A percentile compares a stretch with the other conserved stretches of the same genome.
Evolutionary conservation across 2,329 filamentous ascomycete species (phyloP).

Genomic region (Venturia aucupariae): DNA sequence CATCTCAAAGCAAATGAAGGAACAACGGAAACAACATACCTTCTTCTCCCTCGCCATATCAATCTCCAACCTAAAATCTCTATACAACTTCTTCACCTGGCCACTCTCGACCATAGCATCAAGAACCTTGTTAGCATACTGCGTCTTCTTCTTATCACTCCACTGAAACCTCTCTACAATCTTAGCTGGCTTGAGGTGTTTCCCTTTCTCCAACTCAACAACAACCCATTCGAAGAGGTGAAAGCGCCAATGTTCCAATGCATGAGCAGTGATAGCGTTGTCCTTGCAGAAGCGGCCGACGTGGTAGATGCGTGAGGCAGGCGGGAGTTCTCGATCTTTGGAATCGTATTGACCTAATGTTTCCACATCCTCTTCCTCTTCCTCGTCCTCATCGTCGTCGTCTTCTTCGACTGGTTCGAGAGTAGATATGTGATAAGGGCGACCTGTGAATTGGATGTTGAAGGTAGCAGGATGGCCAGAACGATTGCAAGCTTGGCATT

Average conservation of each 20-base stretch:
- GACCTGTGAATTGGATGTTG: constrained; percentile 53
- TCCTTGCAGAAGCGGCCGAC: constrained; percentile 48
- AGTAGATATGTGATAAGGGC: constrained; percentile 55
- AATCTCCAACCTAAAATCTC: constrained; percentile 55
- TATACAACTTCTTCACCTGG: constrained; percentile 53
- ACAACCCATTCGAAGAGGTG: constrained; percentile 65
- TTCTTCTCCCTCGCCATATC: constrained; percentile 47
- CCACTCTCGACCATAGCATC: constrained; percentile 52
- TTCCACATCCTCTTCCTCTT: constrained; percentile 23
- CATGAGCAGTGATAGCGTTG: constrained; percentile 62
- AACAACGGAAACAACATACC: constrained; percentile 14
- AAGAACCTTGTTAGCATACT: constrained; percentile 54
- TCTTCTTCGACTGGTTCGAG: constrained; percentile 50
- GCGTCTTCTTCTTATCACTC: constrained; percentile 49
- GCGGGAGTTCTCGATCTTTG: constrained; percentile 38
- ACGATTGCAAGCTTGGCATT: constrained; percentile 64
- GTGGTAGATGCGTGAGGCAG: constrained; percentile 39
- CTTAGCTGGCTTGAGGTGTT: constrained; percentile 47
- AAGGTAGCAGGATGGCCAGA: constrained; percentile 58
- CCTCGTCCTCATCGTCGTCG: constrained; percentile 31
- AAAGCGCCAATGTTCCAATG: constrained; percentile 65
- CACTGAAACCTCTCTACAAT: constrained; percentile 53
- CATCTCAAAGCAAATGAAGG: background rate
- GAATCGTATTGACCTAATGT: constrained; percentile 39
- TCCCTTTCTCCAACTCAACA: constrained; percentile 48